Percentiles rank a stretch among this genome's conserved stretches.
phyloP scores from a whole-genome alignment of 1,139 yeast species.

The Lodderomyces orthopsilosis region DNA sequence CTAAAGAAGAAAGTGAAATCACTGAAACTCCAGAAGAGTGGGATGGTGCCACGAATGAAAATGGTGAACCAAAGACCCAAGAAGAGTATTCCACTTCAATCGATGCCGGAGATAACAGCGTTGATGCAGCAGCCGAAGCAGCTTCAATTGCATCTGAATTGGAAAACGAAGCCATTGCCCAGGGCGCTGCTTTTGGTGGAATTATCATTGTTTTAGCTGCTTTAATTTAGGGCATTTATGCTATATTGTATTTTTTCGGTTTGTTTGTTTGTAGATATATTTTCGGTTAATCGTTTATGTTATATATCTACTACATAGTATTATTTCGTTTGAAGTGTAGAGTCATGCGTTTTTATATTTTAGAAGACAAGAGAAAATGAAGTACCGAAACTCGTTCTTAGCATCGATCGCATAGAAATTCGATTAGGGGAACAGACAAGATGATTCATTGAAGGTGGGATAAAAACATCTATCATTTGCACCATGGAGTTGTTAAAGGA shows the following conservation, averaged over 20 bases:
- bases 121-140: conserved; percentile 6
- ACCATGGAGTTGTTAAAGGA: too few species aligned
- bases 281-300: background rate
- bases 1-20: background rate
- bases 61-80: background rate
- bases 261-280: background rate
- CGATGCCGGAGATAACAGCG: conserved; percentile 4
- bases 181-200: conserved; percentile 12
- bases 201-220: conserved; percentile 13
- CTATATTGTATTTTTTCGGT: background rate
- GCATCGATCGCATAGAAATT: too few species aligned
- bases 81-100: conserved; percentile 5
- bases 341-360: too few species aligned
- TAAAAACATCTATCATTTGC: too few species aligned
- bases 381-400: too few species aligned
- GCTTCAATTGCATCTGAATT: conserved; percentile 5
- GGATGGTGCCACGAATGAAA: background rate
- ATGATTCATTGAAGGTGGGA: too few species aligned
- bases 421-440: too few species aligned
- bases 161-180: conserved; percentile 9
- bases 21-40: background rate
- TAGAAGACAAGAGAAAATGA: too few species aligned
- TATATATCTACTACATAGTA: too few species aligned
- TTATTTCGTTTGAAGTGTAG: too few species aligned
- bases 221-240: conserved; percentile 6